A percentile compares a stretch with the other conserved stretches of the same genome.
Conservation (phyloP, 2,329 filamentous ascomycete species). For the Fonsecaea nubica region DNA sequence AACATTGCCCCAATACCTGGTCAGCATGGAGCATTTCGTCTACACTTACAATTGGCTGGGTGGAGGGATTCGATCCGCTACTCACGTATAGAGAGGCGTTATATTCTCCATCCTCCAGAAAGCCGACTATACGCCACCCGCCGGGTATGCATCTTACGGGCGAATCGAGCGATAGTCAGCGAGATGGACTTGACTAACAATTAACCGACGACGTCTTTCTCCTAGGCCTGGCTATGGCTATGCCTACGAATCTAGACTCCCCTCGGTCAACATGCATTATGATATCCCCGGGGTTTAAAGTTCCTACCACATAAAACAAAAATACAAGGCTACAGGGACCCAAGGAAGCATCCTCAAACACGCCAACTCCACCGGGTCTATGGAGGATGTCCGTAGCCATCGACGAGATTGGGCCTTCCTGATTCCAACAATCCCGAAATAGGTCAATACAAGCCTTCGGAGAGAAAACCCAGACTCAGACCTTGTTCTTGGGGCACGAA, state of each 20-base stretch:
- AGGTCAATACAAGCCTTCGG: neutral
- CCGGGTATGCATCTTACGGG: conserved; percentile 3
- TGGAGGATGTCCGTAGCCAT: neutral
- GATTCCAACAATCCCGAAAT: neutral
- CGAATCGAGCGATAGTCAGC: neutral
- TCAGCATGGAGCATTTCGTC: conserved; percentile 10
- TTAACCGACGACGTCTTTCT: neutral
- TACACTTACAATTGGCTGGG: conserved; percentile 4
- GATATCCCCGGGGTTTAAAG: neutral
- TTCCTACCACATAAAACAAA: neutral
- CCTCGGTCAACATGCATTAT: neutral
- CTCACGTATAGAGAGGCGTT: neutral
- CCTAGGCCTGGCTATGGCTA: neutral
- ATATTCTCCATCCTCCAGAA: neutral
- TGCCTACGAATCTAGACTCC: neutral
- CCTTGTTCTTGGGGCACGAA: too few relatives aligned
- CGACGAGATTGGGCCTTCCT: neutral
- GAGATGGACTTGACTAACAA: neutral
- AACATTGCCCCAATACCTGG: neutral
- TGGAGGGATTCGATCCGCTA: neutral
- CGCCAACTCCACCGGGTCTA: neutral
- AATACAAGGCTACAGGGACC: conserved; percentile 8
- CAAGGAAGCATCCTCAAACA: too few relatives aligned
- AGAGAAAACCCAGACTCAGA: neutral
- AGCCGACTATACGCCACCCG: conserved; percentile 6